A percentile compares a stretch with the other conserved stretches of the same genome.
Evolutionary conservation across 306 rosid genomes (phyloP).

Genomic region (Lathyrus sativus): DNA sequence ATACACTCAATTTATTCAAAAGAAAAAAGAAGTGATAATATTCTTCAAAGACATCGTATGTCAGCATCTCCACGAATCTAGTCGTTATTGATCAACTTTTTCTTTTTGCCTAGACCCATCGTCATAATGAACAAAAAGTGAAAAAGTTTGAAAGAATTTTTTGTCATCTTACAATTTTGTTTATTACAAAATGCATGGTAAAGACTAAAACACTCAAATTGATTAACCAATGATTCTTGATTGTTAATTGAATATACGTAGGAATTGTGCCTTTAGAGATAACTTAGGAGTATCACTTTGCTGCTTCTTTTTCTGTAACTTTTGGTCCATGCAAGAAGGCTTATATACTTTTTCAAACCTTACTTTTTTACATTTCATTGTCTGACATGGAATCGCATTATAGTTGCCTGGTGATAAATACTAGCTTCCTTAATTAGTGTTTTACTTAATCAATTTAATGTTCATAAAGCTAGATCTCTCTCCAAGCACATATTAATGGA

Average conservation of each 20-base stretch:
- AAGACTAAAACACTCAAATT: not conserved
- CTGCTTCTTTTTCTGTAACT: conserved; percentile 21
- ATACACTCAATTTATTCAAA: too few relatives aligned
- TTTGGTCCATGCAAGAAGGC: conserved; percentile 25
- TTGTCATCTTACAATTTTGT: not conserved
- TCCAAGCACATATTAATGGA: too few relatives aligned
- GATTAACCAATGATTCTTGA: conserved; percentile 6
- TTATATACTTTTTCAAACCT: not conserved
- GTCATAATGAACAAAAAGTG: conserved; percentile 17
- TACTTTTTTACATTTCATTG: conserved; percentile 40
- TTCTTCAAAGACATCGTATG: not conserved
- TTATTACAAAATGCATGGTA: not conserved
- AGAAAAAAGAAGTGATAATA: not conserved
- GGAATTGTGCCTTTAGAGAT: conserved; percentile 38
- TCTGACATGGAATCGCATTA: conserved; percentile 42
- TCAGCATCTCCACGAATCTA: conserved; percentile 6
- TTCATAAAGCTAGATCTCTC: too few relatives aligned
- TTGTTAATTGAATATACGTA: conserved; percentile 37
- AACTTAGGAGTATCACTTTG: conserved; percentile 41
- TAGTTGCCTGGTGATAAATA: not conserved
- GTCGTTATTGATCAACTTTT: not conserved
- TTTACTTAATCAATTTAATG: not conserved
- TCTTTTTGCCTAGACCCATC: conserved; percentile 17
- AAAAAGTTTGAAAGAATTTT: not conserved
- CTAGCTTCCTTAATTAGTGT: conserved; percentile 1